Conservation (phyloP, 139 green algal genomes). For the Coelastrella sp. region DNA sequence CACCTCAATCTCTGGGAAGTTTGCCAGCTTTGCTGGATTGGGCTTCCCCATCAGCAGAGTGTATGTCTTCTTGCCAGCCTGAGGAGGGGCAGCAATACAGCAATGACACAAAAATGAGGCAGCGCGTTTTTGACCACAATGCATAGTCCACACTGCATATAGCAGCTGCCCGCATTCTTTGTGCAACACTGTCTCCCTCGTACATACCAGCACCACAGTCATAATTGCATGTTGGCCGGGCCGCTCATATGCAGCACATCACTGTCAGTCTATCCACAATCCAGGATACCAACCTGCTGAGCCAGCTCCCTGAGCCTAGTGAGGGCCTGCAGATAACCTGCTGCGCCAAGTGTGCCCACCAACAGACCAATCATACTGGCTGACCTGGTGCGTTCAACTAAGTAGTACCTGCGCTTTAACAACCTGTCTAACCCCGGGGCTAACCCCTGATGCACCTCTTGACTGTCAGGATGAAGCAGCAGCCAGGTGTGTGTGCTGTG, state of each 20-base stretch:
- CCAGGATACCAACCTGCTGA: slow-evolving; percentile 34
- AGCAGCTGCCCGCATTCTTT: no score
- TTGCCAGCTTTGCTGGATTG: slow-evolving; percentile 95
- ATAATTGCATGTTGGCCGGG: no score
- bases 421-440: slow-evolving; percentile 12
- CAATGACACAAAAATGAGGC: not conserved
- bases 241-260: not conserved
- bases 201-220: no score
- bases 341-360: slow-evolving; percentile 84
- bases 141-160: not conserved
- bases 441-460: not conserved
- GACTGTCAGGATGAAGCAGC: slow-evolving; percentile 54
- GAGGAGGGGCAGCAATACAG: not conserved
- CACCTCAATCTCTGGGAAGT: slow-evolving; percentile 92
- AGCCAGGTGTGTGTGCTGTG: slow-evolving; percentile 67
- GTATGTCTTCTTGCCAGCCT: slow-evolving; percentile 90
- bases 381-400: slow-evolving; percentile 88
- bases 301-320: slow-evolving; percentile 58
- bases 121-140: not conserved
- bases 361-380: slow-evolving; percentile 90
- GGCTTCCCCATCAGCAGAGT: slow-evolving; percentile 92
- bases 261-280: not conserved
- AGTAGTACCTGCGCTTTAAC: slow-evolving; percentile 69
- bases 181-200: no score
- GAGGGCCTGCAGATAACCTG: slow-evolving; percentile 81